Percentiles rank a stretch among this genome's conserved stretches.
phyloP scores from a whole-genome alignment of 1,284 basidiomycete species.

The Rhodotorula sp. region DNA sequence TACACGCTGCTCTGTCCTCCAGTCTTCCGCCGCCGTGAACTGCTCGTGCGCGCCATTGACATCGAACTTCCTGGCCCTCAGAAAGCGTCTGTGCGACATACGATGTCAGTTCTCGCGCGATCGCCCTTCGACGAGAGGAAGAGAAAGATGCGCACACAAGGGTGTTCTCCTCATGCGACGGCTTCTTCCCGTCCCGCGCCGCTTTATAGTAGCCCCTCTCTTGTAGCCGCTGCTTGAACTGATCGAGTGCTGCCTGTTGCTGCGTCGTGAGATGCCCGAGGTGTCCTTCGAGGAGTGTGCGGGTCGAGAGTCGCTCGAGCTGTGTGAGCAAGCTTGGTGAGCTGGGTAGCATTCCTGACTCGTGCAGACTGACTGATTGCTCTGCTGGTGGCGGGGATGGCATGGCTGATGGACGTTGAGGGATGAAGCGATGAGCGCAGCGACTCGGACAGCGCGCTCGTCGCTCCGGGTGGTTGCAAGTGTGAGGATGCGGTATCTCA shows the following conservation, averaged over 20 bases:
- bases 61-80: conserved; percentile 67
- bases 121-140: not conserved
- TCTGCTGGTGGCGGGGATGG: too few species aligned
- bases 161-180: conserved; percentile 59
- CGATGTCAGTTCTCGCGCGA: not conserved
- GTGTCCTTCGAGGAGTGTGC: conserved; percentile 52
- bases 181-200: not conserved
- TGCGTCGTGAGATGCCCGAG: conserved; percentile 56
- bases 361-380: not conserved
- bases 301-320: not conserved
- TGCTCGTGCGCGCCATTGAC: conserved; percentile 64
- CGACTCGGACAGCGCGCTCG: too few species aligned
- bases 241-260: conserved; percentile 55
- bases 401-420: too few species aligned
- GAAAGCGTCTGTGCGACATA: conserved; percentile 61
- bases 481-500: too few species aligned
- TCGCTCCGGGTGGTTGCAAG: too few species aligned
- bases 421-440: too few species aligned
- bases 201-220: conserved; percentile 55
- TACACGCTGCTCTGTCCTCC: conserved; percentile 56
- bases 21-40: conserved; percentile 62
- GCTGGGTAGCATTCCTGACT: not conserved
- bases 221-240: conserved; percentile 58
- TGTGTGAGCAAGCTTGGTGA: not conserved
- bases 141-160: conserved; percentile 57